Percentiles rank a stretch among this genome's conserved stretches.
phyloP scores from a whole-genome alignment of 768 basidiomycete species.

The Pholiota conissans region DNA sequence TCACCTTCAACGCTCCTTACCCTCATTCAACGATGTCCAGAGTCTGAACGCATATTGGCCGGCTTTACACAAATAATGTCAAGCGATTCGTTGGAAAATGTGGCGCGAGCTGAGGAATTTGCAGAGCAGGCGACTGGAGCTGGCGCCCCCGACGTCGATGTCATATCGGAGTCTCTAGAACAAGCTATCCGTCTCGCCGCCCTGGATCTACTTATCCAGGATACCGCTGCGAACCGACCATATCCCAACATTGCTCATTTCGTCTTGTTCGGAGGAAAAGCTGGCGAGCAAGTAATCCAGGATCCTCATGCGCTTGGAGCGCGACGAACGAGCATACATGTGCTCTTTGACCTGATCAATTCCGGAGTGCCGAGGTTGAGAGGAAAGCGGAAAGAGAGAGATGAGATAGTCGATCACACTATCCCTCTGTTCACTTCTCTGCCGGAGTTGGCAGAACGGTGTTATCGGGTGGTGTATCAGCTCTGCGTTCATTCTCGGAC shows the following conservation, averaged over 20 bases:
- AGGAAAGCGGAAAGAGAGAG: constrained; percentile 40
- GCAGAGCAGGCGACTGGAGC: constrained; percentile 72
- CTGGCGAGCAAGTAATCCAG: constrained; percentile 66
- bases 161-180: constrained; percentile 45
- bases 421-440: constrained; percentile 62
- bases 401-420: constrained; percentile 21
- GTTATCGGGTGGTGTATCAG: constrained; percentile 81
- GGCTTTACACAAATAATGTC: constrained; percentile 74
- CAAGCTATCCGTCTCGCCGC: constrained; percentile 76
- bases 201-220: constrained; percentile 79
- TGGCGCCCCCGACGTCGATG: constrained; percentile 61
- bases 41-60: constrained; percentile 82
- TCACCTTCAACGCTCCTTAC: constrained; percentile 74
- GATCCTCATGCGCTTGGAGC: constrained; percentile 78
- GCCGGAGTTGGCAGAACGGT: constrained; percentile 82
- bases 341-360: constrained; percentile 77
- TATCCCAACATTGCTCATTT: constrained; percentile 90
- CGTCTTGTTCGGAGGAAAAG: constrained; percentile 70
- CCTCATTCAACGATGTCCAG: constrained; percentile 75
- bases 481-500: constrained; percentile 87
- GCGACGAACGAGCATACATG: constrained; percentile 72
- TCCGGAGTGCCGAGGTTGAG: constrained; percentile 64
- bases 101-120: constrained; percentile 55
- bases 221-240: constrained; percentile 57
- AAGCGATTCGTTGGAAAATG: constrained; percentile 60